Evolutionary conservation across 2,329 filamentous ascomycete species (phyloP), one percentile per base, ranked within the genome.

Genomic region (Juglanconis sp.): DNA sequence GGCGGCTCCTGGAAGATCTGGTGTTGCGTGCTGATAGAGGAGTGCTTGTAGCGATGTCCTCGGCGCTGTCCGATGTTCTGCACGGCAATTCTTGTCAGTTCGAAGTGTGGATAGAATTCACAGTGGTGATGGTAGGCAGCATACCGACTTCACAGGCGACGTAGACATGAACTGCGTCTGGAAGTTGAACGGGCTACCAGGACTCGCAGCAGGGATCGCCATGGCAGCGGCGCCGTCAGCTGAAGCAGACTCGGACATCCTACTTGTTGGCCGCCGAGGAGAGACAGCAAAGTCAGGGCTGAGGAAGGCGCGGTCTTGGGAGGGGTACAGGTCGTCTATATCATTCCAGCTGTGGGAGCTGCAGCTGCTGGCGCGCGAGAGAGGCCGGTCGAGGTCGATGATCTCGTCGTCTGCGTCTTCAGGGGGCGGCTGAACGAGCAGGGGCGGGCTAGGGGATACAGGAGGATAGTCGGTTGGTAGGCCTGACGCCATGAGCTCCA

Each of bases 21-120:
- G 72, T 98, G 93, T 68, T 88, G 86, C 7, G 86, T 78, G 24
- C 91, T 96, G 60, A 99, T 89, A 72, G 91, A 96, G 73, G 91
- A 96, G 78, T 98, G 94, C 72, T 97, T 96, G 82, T 99, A 99
- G 73, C 95, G 92, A 79, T 99, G 95, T 64, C 95, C 95, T 63
- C 94, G 89, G 66, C 95, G 87, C 74, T 96, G 91, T 65, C 93
- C 93, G 65, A 97, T 86, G 68, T 92, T 94, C 88, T 96, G 73
- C 56, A 63, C 44, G 57, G 54, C 32, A 31, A 42, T 10, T 35
- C 31, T 38, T 38, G 11, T 35, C 11, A 53, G 49, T 15, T 8
- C 31, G 11, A 53, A 35, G 10, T 11, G 3, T 13, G 35, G 4
- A 36, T 38, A 17, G 24, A 17, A 17, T 40, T 30, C 13, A 31